These are phyloP conservation scores for Melampsora abietis-canadensis DNA, from an alignment of 1,284 basidiomycete genomes.

Conservation along the genomic window DNA sequence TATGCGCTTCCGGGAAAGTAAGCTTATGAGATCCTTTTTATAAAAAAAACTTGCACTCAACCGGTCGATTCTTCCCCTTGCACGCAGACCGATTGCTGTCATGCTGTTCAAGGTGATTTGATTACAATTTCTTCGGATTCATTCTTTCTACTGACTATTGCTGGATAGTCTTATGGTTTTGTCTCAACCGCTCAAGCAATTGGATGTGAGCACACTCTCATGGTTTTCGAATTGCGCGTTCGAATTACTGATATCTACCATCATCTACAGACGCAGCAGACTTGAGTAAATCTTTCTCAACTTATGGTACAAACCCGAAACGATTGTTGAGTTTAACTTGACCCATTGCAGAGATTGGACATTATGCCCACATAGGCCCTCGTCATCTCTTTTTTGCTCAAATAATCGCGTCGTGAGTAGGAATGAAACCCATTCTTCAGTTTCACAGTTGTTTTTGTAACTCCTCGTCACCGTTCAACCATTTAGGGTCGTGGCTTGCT, in stretches of 20 bases:
- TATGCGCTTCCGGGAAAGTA: conserved; percentile 36
- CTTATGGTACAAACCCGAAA: not conserved
- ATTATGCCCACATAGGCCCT: conserved; percentile 35
- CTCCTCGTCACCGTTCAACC: not conserved
- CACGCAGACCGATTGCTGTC: conserved; percentile 27
- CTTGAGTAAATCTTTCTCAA: conserved; percentile 12
- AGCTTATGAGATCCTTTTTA: not conserved
- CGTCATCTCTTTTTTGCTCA: conserved; percentile 40
- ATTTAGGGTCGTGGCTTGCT: conserved; percentile 31
- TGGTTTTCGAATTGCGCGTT: not conserved
- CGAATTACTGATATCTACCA: not conserved
- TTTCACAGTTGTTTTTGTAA: not conserved
- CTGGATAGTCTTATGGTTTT: conserved; percentile 37
- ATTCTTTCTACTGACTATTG: not conserved
- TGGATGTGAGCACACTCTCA: conserved; percentile 14
- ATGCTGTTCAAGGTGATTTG: conserved; percentile 39
- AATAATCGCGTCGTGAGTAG: conserved; percentile 24
- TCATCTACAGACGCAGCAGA: conserved; percentile 30
- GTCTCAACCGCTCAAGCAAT: conserved; percentile 37
- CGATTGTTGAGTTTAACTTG: not conserved
- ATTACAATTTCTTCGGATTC: not conserved
- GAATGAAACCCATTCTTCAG: not conserved
- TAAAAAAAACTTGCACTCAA: not conserved
- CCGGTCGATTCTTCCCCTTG: not conserved
- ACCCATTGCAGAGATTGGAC: conserved; percentile 32